phyloP scores from a whole-genome alignment of 2,329 filamentous ascomycete genomes.

The Botrytis sinoallii region DNA sequence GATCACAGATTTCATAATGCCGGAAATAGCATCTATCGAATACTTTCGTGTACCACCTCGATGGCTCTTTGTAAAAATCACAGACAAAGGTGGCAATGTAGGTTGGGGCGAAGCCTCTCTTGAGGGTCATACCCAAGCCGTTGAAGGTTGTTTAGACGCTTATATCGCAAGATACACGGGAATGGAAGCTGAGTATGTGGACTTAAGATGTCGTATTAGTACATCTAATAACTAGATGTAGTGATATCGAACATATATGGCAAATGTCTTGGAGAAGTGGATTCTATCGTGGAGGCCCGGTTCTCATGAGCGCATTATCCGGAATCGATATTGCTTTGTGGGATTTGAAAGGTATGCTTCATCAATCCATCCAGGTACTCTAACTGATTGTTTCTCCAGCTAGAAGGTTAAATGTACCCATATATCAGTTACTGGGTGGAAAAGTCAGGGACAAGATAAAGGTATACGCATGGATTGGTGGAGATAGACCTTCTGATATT shows the following conservation, averaged over 20 bases:
- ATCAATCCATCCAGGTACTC: neutral
- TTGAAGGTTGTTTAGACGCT: slow-evolving; percentile 70
- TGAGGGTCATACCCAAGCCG: slow-evolving; percentile 70
- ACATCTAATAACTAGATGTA: slow-evolving; percentile 35
- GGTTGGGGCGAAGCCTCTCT: slow-evolving; percentile 76
- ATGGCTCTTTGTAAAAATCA: slow-evolving; percentile 77
- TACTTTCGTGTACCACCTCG: slow-evolving; percentile 73
- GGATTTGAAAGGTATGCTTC: slow-evolving; percentile 62
- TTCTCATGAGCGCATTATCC: slow-evolving; percentile 75
- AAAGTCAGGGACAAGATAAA: slow-evolving; percentile 67
- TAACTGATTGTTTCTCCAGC: slow-evolving; percentile 38
- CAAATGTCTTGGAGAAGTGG: slow-evolving; percentile 66
- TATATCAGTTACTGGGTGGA: slow-evolving; percentile 72
- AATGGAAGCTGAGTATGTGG: slow-evolving; percentile 64
- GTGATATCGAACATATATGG: slow-evolving; percentile 80
- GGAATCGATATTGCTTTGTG: slow-evolving; percentile 78
- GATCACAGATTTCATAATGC: slow-evolving; percentile 45
- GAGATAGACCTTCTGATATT: slow-evolving; percentile 67
- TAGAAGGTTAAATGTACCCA: slow-evolving; percentile 60
- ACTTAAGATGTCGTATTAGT: neutral
- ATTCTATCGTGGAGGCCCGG: slow-evolving; percentile 75
- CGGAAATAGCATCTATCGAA: slow-evolving; percentile 62
- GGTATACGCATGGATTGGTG: slow-evolving; percentile 78
- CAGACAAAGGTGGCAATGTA: slow-evolving; percentile 58
- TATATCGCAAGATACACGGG: slow-evolving; percentile 61